phyloP scores from a whole-genome alignment of 768 basidiomycete species.

The button mushroom (Agaricus bisporus) region DNA sequence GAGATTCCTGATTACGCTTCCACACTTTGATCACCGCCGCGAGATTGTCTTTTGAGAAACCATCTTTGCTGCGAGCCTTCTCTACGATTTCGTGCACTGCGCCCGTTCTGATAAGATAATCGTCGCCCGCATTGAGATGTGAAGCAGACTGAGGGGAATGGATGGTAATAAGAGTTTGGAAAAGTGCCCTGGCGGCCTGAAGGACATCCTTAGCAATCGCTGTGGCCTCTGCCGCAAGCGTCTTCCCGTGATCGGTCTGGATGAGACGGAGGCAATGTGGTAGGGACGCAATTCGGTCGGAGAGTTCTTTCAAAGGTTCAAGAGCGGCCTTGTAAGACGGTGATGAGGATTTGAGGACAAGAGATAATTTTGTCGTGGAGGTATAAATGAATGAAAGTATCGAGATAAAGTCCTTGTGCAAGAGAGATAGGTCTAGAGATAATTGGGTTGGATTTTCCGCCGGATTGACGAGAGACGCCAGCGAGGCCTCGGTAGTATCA shows the following conservation, averaged over 20 bases:
- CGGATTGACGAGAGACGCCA: slow-evolving; percentile 20
- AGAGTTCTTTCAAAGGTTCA: slow-evolving; percentile 47
- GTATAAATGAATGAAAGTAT: slow-evolving; percentile 53
- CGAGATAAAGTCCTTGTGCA: slow-evolving; percentile 52
- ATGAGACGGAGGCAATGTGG: slow-evolving; percentile 46
- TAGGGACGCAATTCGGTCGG: slow-evolving; percentile 41
- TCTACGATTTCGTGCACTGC: slow-evolving; percentile 58
- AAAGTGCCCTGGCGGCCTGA: slow-evolving; percentile 36
- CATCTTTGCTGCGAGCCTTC: slow-evolving; percentile 36
- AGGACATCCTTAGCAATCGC: slow-evolving; percentile 36
- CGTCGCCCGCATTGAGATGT: slow-evolving; percentile 10
- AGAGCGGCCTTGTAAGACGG: slow-evolving; percentile 47
- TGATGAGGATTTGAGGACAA: slow-evolving; percentile 53
- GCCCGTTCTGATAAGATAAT: slow-evolving; percentile 52
- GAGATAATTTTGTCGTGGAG: slow-evolving; percentile 53
- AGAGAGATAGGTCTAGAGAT: slow-evolving; percentile 24
- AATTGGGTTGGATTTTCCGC: slow-evolving; percentile 10
- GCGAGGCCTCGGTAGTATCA: slow-evolving; percentile 33
- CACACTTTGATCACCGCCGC: slow-evolving; percentile 51
- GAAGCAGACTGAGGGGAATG: background rate
- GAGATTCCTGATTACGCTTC: slow-evolving; percentile 43
- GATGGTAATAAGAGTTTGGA: slow-evolving; percentile 32
- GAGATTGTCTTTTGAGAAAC: slow-evolving; percentile 50
- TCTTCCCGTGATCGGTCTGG: slow-evolving; percentile 35
- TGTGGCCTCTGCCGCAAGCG: slow-evolving; percentile 39